These are phyloP conservation scores for Sedum album DNA, from an alignment of 164 flowering plant species.

Conservation along the genomic window DNA sequence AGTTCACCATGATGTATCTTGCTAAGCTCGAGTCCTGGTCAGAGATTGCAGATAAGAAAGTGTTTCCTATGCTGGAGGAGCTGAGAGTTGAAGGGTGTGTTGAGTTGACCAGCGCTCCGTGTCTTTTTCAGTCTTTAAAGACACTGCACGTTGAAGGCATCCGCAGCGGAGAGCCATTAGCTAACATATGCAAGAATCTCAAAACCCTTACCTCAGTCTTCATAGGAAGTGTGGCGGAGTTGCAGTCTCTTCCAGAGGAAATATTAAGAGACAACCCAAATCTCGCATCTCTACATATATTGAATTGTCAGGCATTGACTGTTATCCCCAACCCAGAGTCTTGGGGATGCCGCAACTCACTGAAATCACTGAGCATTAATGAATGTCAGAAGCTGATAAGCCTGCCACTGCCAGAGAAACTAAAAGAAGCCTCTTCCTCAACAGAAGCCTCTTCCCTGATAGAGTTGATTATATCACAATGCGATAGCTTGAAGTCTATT, in stretches of 20 bases:
- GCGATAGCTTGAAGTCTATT: constrained; percentile 8
- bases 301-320: not conserved
- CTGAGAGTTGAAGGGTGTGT: constrained; percentile 6
- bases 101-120: not conserved
- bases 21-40: constrained; percentile 17
- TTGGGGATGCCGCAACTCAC: constrained; percentile 10
- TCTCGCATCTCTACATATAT: not conserved
- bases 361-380: not conserved
- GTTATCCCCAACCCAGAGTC: not conserved
- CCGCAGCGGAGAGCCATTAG: not conserved
- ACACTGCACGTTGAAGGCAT: not conserved
- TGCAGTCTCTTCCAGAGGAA: constrained; percentile 1
- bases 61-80: constrained; percentile 15
- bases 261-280: constrained; percentile 8
- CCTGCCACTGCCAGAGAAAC: constrained; percentile 1
- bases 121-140: constrained; percentile 8
- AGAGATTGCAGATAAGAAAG: not conserved
- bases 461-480: not conserved
- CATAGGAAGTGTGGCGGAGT: not conserved
- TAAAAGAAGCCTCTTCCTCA: not conserved
- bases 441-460: not conserved
- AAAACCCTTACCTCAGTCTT: constrained; percentile 9
- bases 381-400: not conserved
- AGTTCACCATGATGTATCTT: constrained; percentile 4
- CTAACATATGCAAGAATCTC: not conserved